These are phyloP conservation scores for Cinnamomum chago DNA, from an alignment of 164 flowering plant genomes.

Conservation along the genomic window DNA sequence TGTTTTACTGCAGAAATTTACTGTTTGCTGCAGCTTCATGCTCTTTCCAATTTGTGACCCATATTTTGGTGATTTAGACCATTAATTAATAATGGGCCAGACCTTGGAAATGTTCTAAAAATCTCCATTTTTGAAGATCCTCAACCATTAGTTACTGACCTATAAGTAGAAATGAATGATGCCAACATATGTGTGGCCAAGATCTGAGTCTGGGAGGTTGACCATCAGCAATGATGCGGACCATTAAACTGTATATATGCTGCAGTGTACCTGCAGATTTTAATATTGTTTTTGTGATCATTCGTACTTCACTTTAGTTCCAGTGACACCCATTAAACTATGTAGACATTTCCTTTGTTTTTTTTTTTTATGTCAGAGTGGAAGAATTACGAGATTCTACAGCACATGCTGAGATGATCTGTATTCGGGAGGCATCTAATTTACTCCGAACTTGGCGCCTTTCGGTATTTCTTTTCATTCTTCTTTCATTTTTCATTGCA, in stretches of 20 bases:
- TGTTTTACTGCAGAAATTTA: background rate
- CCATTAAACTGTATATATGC: background rate
- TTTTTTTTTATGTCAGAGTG: slow-evolving; percentile 47
- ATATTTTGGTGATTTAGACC: background rate
- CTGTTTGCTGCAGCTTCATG: background rate
- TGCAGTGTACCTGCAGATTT: background rate
- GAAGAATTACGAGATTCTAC: slow-evolving; percentile 91
- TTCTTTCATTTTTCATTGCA: background rate
- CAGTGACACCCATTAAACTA: background rate
- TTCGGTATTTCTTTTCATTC: slow-evolving; percentile 39
- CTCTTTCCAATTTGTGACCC: background rate
- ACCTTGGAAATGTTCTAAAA: background rate
- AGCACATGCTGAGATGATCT: slow-evolving; percentile 95
- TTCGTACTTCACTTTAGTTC: background rate
- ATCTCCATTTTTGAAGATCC: background rate
- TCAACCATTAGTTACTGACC: background rate
- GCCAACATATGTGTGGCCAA: background rate
- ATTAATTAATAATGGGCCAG: no score
- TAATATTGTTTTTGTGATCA: no score
- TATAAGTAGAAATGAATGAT: background rate
- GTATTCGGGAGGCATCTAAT: slow-evolving; percentile 89
- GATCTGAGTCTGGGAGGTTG: background rate
- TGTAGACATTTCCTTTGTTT: background rate
- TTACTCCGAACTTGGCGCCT: slow-evolving; percentile 80
- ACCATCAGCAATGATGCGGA: background rate